phyloP scores from a whole-genome alignment of 164 flowering plant genomes.

The Tetrastigma voinierianum region DNA sequence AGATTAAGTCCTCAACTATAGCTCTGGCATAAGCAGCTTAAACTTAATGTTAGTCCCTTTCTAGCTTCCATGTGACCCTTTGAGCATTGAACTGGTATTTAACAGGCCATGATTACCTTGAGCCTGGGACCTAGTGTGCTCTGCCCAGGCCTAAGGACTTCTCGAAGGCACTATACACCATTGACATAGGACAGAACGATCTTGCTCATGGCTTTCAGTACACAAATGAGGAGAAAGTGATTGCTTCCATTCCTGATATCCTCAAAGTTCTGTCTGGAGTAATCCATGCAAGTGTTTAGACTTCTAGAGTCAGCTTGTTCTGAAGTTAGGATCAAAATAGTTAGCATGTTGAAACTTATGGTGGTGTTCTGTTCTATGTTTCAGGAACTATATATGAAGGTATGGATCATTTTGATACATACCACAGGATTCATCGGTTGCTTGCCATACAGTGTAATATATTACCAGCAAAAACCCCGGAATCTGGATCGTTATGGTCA shows the following conservation, averaged over 20 bases:
- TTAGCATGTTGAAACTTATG: neutral
- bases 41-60: constrained; percentile 19
- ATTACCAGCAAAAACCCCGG: constrained; percentile 22
- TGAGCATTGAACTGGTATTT: too few relatives aligned
- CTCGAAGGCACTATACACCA: constrained; percentile 57
- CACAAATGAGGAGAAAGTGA: constrained; percentile 29
- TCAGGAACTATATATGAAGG: constrained; percentile 61
- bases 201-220: constrained; percentile 40
- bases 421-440: constrained; percentile 83
- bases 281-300: constrained; percentile 36
- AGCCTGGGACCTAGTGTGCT: neutral
- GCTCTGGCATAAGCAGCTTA: constrained; percentile 22
- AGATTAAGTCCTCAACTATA: constrained; percentile 41
- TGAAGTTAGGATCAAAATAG: too few relatives aligned
- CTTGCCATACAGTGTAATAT: constrained; percentile 45
- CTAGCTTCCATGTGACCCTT: neutral
- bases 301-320: too few relatives aligned
- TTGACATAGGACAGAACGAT: constrained; percentile 83
- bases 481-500: constrained; percentile 54
- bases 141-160: constrained; percentile 52
- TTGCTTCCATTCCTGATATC: constrained; percentile 45
- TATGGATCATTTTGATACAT: constrained; percentile 70
- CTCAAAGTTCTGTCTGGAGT: constrained; percentile 34
- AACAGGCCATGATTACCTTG: too few relatives aligned
- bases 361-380: constrained; percentile 10